Evolutionary conservation across 441 rosid genomes (phyloP), one percentile per base, ranked within the genome.

Genomic region (Pelargonium cotyledonis): DNA sequence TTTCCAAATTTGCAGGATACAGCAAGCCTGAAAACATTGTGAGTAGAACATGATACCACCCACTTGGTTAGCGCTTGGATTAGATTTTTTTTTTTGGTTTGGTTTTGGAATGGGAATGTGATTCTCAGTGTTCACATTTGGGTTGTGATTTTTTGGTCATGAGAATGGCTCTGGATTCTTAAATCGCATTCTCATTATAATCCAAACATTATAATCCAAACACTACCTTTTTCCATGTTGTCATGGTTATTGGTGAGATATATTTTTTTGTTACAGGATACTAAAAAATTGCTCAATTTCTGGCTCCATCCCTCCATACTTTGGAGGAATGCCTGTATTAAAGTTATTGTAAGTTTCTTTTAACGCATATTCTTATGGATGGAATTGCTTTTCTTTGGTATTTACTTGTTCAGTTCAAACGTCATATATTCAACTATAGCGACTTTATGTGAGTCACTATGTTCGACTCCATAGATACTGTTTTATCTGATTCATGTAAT

Each of bases 231-330:
- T 57, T 5, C 26, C 19, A 6, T 8, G 26, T 7, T 57, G 2
- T 18, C 26, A 18, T 2, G 21, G 21, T 57, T 57, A 57, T 19
- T 16, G 8, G 21, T 11, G 62, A 58, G 21, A 38, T 38, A 12
- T 19, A 18, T 8, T 57, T 55, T 55, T 57, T 57, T 23, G 8
- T 9, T 29, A 29, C 78, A 89, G 96, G 89, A 65, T 72, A 68
- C 75, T 91, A n/a, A 82, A 95, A 61, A 91, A 83, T 73, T 91
- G 99, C 85, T 75, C 68, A 62, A 75, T 95, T 61, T 74, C 47
- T 5, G 91, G 79, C 63, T 21, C 63, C 26, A 85, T 95, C 10
- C 96, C 89, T 11, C 35, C 16, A 2, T 72, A 79, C 71, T 19
- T 95, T 58, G 89, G 80, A 38, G 43, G 67, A 0, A 76, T 86